Conservation (phyloP, 768 basidiomycete genomes). For the Solioccasus polychromus region DNA sequence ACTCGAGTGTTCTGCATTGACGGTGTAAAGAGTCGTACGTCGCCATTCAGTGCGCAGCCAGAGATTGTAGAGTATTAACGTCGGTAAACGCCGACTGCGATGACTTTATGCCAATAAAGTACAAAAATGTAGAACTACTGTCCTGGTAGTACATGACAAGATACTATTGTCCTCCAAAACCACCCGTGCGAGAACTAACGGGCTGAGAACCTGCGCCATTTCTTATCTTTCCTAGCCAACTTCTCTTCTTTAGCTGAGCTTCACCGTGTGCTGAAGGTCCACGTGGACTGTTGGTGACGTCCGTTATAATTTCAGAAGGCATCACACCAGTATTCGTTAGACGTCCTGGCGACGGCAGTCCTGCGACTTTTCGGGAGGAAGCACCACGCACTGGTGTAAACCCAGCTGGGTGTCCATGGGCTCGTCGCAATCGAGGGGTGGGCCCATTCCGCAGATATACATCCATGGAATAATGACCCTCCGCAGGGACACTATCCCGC, state of each 20-base stretch:
- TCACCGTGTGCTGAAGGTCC: conserved; percentile 21
- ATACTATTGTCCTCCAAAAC: conserved; percentile 25
- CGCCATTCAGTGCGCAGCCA: conserved; percentile 45
- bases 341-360: conserved; percentile 49
- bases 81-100: conserved; percentile 21
- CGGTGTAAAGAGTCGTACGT: conserved; percentile 87
- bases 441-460: conserved; percentile 41
- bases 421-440: conserved; percentile 57
- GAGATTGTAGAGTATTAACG: not conserved
- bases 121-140: conserved; percentile 16
- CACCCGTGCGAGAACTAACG: conserved; percentile 17
- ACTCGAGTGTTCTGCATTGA: conserved; percentile 91
- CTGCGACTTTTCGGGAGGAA: conserved; percentile 31
- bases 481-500: conserved; percentile 54
- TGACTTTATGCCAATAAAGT: conserved; percentile 6
- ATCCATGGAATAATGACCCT: conserved; percentile 53
- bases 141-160: conserved; percentile 13
- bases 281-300: conserved; percentile 69
- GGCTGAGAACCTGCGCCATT: conserved; percentile 32
- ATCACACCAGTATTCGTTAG: conserved; percentile 39
- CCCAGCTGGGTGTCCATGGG: conserved; percentile 57
- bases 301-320: conserved; percentile 38
- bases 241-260: conserved; percentile 45
- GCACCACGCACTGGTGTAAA: conserved; percentile 70
- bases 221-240: conserved; percentile 73